Evolutionary conservation across 257 asterid genomes (phyloP).

Genomic region (Voacanga thouarsii): DNA sequence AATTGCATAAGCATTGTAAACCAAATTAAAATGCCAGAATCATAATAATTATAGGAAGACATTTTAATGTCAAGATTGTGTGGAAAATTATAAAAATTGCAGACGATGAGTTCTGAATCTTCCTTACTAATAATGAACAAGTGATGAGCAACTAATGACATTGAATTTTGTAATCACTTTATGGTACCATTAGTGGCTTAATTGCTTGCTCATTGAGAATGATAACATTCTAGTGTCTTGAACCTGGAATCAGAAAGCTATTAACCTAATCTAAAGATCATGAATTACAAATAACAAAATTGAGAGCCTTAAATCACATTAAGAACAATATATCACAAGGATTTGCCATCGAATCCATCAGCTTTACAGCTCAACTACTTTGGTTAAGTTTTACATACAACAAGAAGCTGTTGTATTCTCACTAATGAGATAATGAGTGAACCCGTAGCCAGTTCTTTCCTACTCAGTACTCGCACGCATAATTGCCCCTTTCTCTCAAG

Average conservation of each 20-base stretch:
- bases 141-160: too few relatives aligned
- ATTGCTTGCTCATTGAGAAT: neutral
- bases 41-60: too few relatives aligned
- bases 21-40: too few relatives aligned
- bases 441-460: neutral
- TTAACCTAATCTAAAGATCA: slow-evolving; percentile 19
- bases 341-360: neutral
- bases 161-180: too few relatives aligned
- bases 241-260: neutral
- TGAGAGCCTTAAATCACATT: slow-evolving; percentile 1
- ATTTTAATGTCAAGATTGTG: too few relatives aligned
- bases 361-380: slow-evolving; percentile 4
- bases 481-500: slow-evolving; percentile 30
- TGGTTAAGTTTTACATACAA: slow-evolving; percentile 19
- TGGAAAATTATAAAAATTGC: too few relatives aligned
- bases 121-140: too few relatives aligned
- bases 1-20: too few relatives aligned
- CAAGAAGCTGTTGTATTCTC: slow-evolving; percentile 63
- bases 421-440: neutral
- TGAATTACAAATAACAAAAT: slow-evolving; percentile 20
- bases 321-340: neutral
- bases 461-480: slow-evolving; percentile 23
- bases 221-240: neutral
- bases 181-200: too few relatives aligned
- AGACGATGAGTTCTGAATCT: too few relatives aligned